phyloP scores from a whole-genome alignment of 83 land plant species.

The Diphasiastrum complanatum region DNA sequence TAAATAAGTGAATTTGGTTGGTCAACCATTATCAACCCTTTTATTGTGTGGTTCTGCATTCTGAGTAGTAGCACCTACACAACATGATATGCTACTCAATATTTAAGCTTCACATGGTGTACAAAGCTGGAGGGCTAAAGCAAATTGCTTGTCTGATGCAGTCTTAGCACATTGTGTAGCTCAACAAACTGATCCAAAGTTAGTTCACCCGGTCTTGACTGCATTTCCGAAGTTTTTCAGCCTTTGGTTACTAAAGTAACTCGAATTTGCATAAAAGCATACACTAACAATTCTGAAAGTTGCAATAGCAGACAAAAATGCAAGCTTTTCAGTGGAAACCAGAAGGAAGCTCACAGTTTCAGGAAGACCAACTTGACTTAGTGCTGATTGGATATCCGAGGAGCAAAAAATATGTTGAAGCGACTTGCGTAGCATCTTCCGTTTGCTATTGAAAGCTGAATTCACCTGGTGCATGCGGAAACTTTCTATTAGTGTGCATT shows the following conservation, averaged over 20 bases:
- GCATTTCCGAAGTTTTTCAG: constrained; percentile 17
- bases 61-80: no score
- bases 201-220: constrained; percentile 89
- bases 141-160: no score
- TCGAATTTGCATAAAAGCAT: neutral
- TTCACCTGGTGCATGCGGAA: constrained; percentile 50
- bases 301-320: neutral
- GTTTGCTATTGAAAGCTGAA: constrained; percentile 84
- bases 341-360: constrained; percentile 55
- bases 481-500: neutral
- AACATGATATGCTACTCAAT: no score
- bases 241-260: no score
- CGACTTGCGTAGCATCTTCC: constrained; percentile 88
- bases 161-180: constrained; percentile 37
- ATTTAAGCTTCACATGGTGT: no score
- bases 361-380: constrained; percentile 49
- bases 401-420: constrained; percentile 67
- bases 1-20: no score
- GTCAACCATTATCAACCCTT: no score
- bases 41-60: no score
- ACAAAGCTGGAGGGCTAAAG: no score
- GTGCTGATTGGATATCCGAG: constrained; percentile 57
- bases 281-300: neutral
- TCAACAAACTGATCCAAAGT: constrained; percentile 80
- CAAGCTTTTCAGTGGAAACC: neutral